Evolutionary conservation across 2,329 filamentous ascomycete species (phyloP), one percentile per base, ranked within the genome.

Genomic region (Geosmithia flava): DNA sequence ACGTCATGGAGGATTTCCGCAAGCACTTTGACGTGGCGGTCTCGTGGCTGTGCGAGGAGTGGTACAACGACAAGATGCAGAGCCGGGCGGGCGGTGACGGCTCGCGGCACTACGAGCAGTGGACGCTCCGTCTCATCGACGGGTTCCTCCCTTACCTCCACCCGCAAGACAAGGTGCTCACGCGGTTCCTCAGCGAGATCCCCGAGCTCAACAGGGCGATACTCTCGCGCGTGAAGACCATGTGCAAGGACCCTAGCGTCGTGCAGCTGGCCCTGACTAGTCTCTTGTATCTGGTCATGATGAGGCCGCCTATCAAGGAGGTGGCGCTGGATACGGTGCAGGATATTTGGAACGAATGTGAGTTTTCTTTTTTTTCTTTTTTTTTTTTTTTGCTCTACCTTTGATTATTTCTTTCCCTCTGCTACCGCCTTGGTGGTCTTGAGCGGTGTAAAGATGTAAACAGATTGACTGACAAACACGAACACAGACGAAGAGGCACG

Each of bases 21-120:
- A 82, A 78, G 52, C 83, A 93, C 42, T 90, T 97, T 53, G 90
- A 94, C 55, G 78, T 93, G 20, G 91, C 89, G 1, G 88, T 97
- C 47, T 83, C 84, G 7, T 98, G 93, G 93, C 74, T 98, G 16
- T 95, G 85, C 56, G 93, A 98, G 63, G 93, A 98, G 66, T 98
- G 93, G 91, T 97, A 95, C 65, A 94, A 90, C 57, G 91, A 97
- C 62, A 81, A 65, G 62, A 66, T 69, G 53, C 67, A 62, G 51
- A 68, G 59, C 49, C 70, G 63, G 48, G 59, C 60, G n/a, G 64
- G 63, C 33, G 61, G 62, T 11, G 69, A 74, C 41, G 72, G 74
- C 7, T 71, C 76, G 3, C 59, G 75, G 33, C 78, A 93, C 62
- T 96, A 95, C 63, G 81, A 88, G 51, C 80, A 80, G 58, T 94